Base-by-base conservation (phyloP, 225 moss, liverwort and hornwort species). In the Physcomitrium patens region DNA sequence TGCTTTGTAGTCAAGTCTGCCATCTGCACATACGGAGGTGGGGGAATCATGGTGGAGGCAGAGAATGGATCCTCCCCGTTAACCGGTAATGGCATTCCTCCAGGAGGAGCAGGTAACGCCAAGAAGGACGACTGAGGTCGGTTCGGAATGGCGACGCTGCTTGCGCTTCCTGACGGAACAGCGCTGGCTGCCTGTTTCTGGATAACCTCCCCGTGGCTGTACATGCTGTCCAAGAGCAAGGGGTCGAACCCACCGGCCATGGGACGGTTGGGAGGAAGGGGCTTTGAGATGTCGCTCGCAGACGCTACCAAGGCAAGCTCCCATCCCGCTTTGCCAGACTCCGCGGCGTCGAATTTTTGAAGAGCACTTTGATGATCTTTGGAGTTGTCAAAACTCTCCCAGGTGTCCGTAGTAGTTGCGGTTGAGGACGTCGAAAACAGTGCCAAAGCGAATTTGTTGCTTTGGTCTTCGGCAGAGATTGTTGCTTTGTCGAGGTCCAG, bases 1-100 rank as follows among this genome's bases (percentile, higher is more conserved):
- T 93, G 99, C 67, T 99, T 99, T 77, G 86, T 88, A 42, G 84
- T 74, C 79, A 94, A 77, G 55, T 99, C 99, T 9, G 95, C 85
- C 99, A 99, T 99, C 74, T 99, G 99, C 53, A 99, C 99, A 61
- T 95, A 99, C 0, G 97, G 67, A 17, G 99, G 99, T 77, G 99
- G 95, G 2, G 99, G 91, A 0, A 95, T 86, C 8, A 86, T 83
- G 7, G 81, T 75, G 24, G 99, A 95, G 1, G 99, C 93, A 31
- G 84, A 70, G 28, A 95, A 95, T 0, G 95, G 95, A 72, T 95
- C 95, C 67, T 93, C 79, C 41, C 93, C 94, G 10, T 79, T 81
- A 61, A 82, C 86, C 8, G 99, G 67, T 67, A 91, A 65, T 2
- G 95, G 89, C 77, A 90, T 88, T 3, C 78, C 85, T n/a, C 90